phyloP scores from a whole-genome alignment of 805 yeast genomes.

The Yarrowia porcina region DNA sequence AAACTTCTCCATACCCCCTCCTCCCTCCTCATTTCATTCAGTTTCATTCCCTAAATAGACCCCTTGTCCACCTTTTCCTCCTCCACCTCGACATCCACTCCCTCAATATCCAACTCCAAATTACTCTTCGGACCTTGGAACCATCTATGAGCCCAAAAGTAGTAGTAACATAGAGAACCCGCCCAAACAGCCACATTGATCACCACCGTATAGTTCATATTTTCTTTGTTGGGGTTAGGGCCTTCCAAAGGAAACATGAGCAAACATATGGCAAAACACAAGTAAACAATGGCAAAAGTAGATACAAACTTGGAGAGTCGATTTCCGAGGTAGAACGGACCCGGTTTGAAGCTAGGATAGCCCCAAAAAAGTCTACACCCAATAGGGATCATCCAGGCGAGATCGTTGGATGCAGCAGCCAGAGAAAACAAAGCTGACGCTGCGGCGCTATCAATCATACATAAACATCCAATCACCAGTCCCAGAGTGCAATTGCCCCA shows the following conservation, averaged over 20 bases:
- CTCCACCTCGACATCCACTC: constrained; percentile 3
- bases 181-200: constrained; percentile 62
- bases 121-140: constrained; percentile 54
- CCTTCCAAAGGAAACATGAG: constrained; percentile 55
- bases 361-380: constrained; percentile 48
- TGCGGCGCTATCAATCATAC: constrained; percentile 57
- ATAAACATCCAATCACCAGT: constrained; percentile 53
- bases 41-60: no score
- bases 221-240: constrained; percentile 37
- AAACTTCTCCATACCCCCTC: no score
- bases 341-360: constrained; percentile 56
- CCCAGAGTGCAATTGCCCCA: constrained; percentile 50
- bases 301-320: constrained; percentile 45
- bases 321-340: constrained; percentile 66
- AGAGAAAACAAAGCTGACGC: constrained; percentile 64
- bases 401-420: constrained; percentile 57
- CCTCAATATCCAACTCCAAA: constrained; percentile 25
- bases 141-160: constrained; percentile 49
- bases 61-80: no score
- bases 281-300: constrained; percentile 49
- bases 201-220: constrained; percentile 67
- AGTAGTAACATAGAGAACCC: constrained; percentile 51
- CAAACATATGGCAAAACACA: constrained; percentile 51
- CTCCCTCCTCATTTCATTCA: no score
- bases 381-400: constrained; percentile 63